These are phyloP conservation scores for Amanita jacksonii DNA, from an alignment of 768 basidiomycete species.

Conservation along the genomic window DNA sequence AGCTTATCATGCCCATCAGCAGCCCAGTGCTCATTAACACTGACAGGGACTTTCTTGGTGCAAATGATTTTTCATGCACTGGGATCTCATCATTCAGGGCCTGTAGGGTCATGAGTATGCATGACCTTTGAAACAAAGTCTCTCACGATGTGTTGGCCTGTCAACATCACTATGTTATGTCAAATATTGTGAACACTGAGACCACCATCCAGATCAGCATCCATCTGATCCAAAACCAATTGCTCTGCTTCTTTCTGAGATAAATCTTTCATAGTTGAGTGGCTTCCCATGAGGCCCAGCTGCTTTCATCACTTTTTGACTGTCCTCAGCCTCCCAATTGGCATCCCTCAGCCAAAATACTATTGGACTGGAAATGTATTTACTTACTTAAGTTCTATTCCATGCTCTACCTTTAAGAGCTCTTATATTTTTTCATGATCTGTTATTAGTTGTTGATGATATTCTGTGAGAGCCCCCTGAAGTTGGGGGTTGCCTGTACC, in stretches of 20 bases:
- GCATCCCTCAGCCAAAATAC: too few species aligned
- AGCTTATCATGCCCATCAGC: conserved; percentile 33
- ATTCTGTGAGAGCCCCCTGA: too few species aligned
- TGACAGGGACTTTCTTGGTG: conserved; percentile 18
- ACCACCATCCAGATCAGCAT: conserved; percentile 12
- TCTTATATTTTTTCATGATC: too few species aligned
- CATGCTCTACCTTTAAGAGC: too few species aligned
- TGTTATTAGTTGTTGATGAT: too few species aligned
- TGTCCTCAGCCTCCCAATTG: too few species aligned
- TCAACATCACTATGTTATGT: conserved; percentile 12
- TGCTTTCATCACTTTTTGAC: too few species aligned
- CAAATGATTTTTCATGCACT: conserved; percentile 19
- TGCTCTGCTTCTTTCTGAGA: conserved; percentile 11
- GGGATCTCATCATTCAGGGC: conserved; percentile 20
- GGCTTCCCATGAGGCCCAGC: too few species aligned
- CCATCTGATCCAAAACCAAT: conserved; percentile 16
- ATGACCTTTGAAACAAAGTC: background rate
- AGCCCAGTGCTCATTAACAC: conserved; percentile 27
- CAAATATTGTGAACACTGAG: conserved; percentile 11
- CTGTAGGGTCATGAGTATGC: conserved; percentile 11
- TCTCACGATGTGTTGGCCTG: background rate
- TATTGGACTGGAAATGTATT: too few species aligned
- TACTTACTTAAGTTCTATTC: too few species aligned
- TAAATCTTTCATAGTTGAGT: too few species aligned
- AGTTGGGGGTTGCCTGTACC: too few species aligned